Conservation (phyloP, 225 moss, liverwort and hornwort species). For the Bryum argenteum region DNA sequence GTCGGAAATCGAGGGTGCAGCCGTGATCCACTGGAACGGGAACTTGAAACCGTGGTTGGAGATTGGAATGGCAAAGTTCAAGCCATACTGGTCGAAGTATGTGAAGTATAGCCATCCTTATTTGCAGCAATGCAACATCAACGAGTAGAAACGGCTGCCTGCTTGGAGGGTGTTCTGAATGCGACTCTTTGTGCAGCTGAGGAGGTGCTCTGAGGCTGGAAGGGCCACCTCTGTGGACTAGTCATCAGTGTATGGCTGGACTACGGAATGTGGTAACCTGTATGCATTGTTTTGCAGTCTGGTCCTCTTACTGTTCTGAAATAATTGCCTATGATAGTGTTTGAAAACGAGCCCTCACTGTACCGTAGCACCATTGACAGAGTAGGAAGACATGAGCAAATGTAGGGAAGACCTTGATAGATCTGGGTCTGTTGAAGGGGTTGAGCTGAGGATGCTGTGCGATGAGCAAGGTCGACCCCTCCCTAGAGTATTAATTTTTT, state of each 20-base stretch:
- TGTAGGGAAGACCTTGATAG: constrained; percentile 30
- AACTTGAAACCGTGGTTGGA: constrained; percentile 99
- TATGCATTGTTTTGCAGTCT: constrained; percentile 30
- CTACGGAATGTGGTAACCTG: constrained; percentile 36
- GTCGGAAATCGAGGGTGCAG: constrained; percentile 75
- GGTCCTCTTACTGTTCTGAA: constrained; percentile 12
- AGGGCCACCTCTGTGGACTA: constrained; percentile 26
- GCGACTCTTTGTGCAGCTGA: constrained; percentile 23
- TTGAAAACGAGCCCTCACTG: constrained; percentile 30
- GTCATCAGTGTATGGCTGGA: constrained; percentile 23
- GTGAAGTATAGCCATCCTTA: constrained; percentile 70
- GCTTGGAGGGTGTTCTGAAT: neutral
- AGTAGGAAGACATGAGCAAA: constrained; percentile 32
- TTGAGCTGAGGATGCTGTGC: constrained; percentile 34
- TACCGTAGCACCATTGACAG: constrained; percentile 35
- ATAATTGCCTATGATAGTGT: constrained; percentile 37
- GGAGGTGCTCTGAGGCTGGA: constrained; percentile 16
- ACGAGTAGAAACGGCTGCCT: constrained; percentile 32
- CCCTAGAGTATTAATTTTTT: constrained; percentile 34
- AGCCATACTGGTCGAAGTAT: constrained; percentile 92
- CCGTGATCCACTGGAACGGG: constrained; percentile 94
- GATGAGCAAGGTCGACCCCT: constrained; percentile 28
- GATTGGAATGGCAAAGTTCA: constrained; percentile 86
- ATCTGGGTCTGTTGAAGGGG: constrained; percentile 27
- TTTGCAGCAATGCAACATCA: constrained; percentile 63